Evolutionary conservation across 352 stramenopile species (phyloP), one percentile per base, ranked within the genome.

Genomic region (Globisporangium parvum): DNA sequence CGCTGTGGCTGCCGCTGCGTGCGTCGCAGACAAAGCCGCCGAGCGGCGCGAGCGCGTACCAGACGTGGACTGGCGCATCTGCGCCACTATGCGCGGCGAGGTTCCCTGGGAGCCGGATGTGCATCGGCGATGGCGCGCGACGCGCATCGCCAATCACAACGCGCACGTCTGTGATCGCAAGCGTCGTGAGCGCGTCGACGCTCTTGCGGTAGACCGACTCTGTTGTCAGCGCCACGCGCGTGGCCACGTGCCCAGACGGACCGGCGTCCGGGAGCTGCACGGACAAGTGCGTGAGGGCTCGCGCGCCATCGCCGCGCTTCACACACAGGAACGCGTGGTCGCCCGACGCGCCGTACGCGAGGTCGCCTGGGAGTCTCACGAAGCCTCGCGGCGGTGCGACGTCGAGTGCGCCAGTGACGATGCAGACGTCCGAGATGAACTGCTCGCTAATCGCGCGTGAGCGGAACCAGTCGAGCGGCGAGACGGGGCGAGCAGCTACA

Each of bases 321-420:
- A 88, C 57, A 59, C 81, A 93, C 31, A 93, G 49, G 57, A 85
- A 89, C 40, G 83, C 65, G 59, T 88, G 88, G 49, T 82, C 69
- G 0, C 84, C 84, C 4, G 79, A 80, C 0, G 69, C 72, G 2
- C 67, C 77, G 58, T 75, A 75, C 42, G 92, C 91, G 18, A 92
- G 60, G 51, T 88, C 78, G 3, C 63, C 59, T 18, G 67, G 59
- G 9, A 93, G 40, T 47, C 82, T 82, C 2, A 63, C 65, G 47
- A 77, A 93, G 9, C 81, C 82, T 28, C 59, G 23, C 11, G 84
- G 78, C 3, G 74, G 51, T 42, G 67, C 51, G 3, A 83, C 67
- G 44, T 92, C 68, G 9, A 76, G 46, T 12, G 83, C 75, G 0
- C 84, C 84, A 26, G 70, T 64, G n/a, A 92, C 57, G 20, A 91